Percentiles rank a stretch among this genome's conserved stretches.
phyloP scores from a whole-genome alignment of 2,329 filamentous ascomycete genomes.

The Eurotiales sp. region DNA sequence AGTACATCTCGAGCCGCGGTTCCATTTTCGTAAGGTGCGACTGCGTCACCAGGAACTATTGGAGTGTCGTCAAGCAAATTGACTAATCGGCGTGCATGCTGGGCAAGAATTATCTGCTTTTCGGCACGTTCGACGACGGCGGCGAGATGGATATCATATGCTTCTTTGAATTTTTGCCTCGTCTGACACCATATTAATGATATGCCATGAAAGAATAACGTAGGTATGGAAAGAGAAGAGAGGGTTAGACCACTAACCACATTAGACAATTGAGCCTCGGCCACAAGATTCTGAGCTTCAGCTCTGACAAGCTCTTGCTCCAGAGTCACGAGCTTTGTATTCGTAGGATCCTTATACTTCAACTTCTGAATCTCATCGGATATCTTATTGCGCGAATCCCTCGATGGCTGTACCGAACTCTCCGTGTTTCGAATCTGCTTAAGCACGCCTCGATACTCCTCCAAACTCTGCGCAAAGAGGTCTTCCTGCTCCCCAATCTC shows the following conservation, averaged over 20 bases:
- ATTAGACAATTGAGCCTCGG: constrained; percentile 94
- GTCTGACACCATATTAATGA: constrained; percentile 56
- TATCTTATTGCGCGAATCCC: constrained; percentile 83
- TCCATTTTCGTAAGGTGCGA: constrained; percentile 62
- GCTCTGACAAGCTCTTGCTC: constrained; percentile 96
- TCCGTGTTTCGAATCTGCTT: constrained; percentile 96
- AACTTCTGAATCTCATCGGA: constrained; percentile 87
- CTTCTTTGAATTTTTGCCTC: constrained; percentile 91
- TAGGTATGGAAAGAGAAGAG: background rate
- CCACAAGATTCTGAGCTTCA: constrained; percentile 92
- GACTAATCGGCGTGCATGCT: constrained; percentile 80
- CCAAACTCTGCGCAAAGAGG: constrained; percentile 75
- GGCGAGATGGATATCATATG: constrained; percentile 81
- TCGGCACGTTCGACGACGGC: constrained; percentile 93
- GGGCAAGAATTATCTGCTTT: constrained; percentile 92
- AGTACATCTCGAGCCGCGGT: constrained; percentile 76
- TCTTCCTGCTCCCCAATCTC: constrained; percentile 96
- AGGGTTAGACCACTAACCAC: constrained; percentile 62
- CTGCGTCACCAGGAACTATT: constrained; percentile 78
- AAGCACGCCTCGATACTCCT: constrained; percentile 75
- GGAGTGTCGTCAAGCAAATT: constrained; percentile 85
- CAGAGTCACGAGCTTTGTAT: constrained; percentile 72
- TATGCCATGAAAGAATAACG: background rate
- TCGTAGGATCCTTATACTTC: constrained; percentile 88
- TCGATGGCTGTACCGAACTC: constrained; percentile 86